A percentile compares a stretch with the other conserved stretches of the same genome.
Conservation (phyloP, 495 filamentous ascomycete species). For the Cenococcum geophilum region DNA sequence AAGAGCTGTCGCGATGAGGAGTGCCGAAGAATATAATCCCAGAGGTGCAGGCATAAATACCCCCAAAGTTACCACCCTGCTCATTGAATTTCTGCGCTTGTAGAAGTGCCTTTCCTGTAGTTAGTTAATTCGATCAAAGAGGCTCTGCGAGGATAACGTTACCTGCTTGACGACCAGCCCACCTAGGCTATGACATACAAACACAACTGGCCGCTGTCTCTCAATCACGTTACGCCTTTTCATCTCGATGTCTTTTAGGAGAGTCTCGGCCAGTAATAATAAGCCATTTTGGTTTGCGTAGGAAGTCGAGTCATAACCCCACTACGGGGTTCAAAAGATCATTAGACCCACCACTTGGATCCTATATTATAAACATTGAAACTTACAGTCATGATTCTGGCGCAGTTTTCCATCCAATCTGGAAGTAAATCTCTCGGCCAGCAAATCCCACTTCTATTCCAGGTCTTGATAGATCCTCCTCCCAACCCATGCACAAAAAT, state of each 20-base stretch:
- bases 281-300: background rate
- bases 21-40: conserved; percentile 32
- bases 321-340: too few species aligned
- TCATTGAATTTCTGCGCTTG: conserved; percentile 24
- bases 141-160: conserved; percentile 7
- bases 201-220: conserved; percentile 25
- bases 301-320: background rate
- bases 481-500: too few species aligned
- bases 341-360: too few species aligned
- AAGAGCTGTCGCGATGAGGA: conserved; percentile 32
- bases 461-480: too few species aligned
- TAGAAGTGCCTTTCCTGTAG: conserved; percentile 26
- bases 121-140: conserved; percentile 9
- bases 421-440: too few species aligned
- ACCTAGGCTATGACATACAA: conserved; percentile 31
- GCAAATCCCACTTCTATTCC: too few species aligned
- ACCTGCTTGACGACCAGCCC: conserved; percentile 25
- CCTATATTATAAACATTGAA: too few species aligned
- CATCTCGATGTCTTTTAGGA: background rate
- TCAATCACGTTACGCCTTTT: background rate
- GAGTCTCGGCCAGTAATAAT: background rate
- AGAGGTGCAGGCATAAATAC: conserved; percentile 10
- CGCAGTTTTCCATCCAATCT: too few species aligned
- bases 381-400: too few species aligned
- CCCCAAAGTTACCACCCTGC: background rate